Conservation (phyloP, 768 basidiomycete species). For the Calocybe cyanea region DNA sequence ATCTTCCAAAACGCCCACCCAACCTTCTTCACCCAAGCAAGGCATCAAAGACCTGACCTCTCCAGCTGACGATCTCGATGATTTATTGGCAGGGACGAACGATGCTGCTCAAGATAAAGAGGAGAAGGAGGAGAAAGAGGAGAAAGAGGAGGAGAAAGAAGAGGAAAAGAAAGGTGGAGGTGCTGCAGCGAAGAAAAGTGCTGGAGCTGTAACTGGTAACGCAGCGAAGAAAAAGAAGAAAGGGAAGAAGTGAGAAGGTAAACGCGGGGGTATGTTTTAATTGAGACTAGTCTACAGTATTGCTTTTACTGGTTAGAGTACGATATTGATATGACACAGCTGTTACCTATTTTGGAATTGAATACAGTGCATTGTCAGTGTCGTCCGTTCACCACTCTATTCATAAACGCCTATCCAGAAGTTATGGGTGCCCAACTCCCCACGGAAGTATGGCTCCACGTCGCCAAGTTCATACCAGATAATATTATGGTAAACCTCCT, state of each 20-base stretch:
- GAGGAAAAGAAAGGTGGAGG: slow-evolving; percentile 12
- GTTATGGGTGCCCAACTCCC: slow-evolving; percentile 21
- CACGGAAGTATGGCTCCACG: slow-evolving; percentile 29
- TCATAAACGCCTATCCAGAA: too few relatives aligned
- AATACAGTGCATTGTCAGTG: too few relatives aligned
- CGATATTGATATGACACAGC: too few relatives aligned
- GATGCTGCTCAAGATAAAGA: slow-evolving; percentile 12
- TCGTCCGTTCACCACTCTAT: too few relatives aligned
- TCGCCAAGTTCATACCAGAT: slow-evolving; percentile 25
- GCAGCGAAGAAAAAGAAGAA: background rate
- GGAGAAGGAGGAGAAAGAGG: slow-evolving; percentile 15
- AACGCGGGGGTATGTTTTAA: too few relatives aligned
- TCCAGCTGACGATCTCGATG: too few relatives aligned
- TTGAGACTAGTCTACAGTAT: too few relatives aligned
- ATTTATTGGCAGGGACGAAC: slow-evolving; percentile 3
- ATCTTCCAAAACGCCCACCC: background rate
- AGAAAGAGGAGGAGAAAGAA: slow-evolving; percentile 8
- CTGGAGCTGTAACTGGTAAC: background rate
- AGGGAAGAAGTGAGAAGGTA: background rate
- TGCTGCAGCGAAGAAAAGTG: slow-evolving; percentile 10
- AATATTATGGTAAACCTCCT: slow-evolving; percentile 21
- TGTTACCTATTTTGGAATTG: too few relatives aligned
- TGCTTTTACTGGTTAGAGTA: too few relatives aligned
- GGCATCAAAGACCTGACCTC: background rate
- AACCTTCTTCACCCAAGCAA: slow-evolving; percentile 4